Evolutionary conservation across 306 rosid species (phyloP), one percentile per base, ranked within the genome.

Genomic region (Notholithocarpus densiflorus): DNA sequence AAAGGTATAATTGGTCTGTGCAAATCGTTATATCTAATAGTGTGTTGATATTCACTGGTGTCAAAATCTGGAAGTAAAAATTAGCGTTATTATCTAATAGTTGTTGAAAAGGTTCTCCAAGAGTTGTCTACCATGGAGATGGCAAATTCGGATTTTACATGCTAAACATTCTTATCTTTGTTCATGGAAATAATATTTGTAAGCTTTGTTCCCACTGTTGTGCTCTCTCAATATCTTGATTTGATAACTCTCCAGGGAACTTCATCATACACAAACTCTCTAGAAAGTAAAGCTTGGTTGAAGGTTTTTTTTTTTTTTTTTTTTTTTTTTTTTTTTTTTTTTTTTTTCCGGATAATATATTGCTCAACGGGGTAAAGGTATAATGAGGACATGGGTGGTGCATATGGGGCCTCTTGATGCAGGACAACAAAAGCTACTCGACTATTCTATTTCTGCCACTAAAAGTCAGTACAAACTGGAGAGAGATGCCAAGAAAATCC

Each of bases 1-100:
- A 17, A 96, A 81, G 97, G 99, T 96, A 84, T 3, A 21, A 37
- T 34, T 68, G 23, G 21, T 68, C n/a, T 12, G 12, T 34, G 26
- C 17, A 34, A 18, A 68, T 15, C 27, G 32, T 68, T 68, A 12
- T 29, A 13, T 66, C 48, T 65, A 17, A 29, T 20, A 10, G 66
- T 13, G 19, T 24, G 4, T 37, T 0, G 13, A 66, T 27, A 32
- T 34, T 31, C 6, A 66, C 72, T 29, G 15, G 4, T 59, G 66
- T 59, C 12, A 23, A 31, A 65, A 23, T 31, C 20, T 66, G 48
- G 24, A 6, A 5, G 71, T 17, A 66, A 11, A 66, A 31, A 32
- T 57, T 57, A 9, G 48, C 71, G 14, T 18, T 32, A 31, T 19
- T 31, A 6, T 27, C 69, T 62, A 3, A 17, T 18, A 19, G 45